Conservation (phyloP, 2,329 filamentous ascomycete species). For the Lomentospora prolificans region DNA sequence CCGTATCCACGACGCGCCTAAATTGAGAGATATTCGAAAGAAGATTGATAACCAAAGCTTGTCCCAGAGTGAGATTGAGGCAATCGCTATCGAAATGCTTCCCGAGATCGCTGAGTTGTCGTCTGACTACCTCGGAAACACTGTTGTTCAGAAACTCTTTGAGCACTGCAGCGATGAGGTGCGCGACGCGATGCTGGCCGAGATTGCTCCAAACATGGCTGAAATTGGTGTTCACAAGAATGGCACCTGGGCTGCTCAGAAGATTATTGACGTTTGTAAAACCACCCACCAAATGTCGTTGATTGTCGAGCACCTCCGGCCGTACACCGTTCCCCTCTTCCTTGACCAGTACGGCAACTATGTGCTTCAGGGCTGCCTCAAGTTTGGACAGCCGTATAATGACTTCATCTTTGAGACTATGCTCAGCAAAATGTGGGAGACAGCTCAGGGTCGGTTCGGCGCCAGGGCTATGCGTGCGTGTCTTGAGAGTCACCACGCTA, state of each 20-base stretch:
- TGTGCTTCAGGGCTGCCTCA: constrained; percentile 89
- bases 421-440: constrained; percentile 87
- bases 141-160: constrained; percentile 98
- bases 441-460: constrained; percentile 86
- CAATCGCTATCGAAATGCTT: constrained; percentile 86
- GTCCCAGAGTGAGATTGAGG: constrained; percentile 79
- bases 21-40: constrained; percentile 91
- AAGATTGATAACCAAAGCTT: constrained; percentile 92
- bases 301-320: constrained; percentile 74
- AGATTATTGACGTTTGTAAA: constrained; percentile 96
- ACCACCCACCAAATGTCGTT: constrained; percentile 70
- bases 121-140: constrained; percentile 96
- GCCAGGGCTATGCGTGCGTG: constrained; percentile 95
- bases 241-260: constrained; percentile 97
- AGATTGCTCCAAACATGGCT: constrained; percentile 84
- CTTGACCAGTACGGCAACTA: constrained; percentile 98
- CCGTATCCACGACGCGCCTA: constrained; percentile 84
- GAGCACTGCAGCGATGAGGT: constrained; percentile 87
- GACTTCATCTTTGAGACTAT: constrained; percentile 98
- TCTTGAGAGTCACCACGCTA: constrained; percentile 88
- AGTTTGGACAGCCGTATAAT: constrained; percentile 81
- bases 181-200: constrained; percentile 80
- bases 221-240: constrained; percentile 99
- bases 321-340: constrained; percentile 85
- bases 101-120: constrained; percentile 91